Base-by-base conservation (phyloP, 2,329 filamentous ascomycete genomes). In the Microcyclospora tardicrescens region DNA sequence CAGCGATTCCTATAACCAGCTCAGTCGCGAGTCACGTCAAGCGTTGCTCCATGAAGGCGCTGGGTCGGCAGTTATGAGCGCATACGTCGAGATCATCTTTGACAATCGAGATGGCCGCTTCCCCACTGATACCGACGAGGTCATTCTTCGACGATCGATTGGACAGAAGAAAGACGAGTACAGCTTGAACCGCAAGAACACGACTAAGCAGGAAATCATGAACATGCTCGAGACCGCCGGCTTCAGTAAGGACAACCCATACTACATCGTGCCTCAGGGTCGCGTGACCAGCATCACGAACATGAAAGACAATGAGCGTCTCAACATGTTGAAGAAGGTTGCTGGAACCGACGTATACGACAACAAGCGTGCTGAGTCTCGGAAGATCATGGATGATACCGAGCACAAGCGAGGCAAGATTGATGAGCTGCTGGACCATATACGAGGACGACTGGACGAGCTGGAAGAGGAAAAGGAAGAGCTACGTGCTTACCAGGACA, bases 61-160 rank as follows among this genome's bases (percentile, higher is more conserved):
- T 3, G 93, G 91, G 28, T 94, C 89, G 3, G 91, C 91, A 12
- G 89, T 98, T 54, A 94, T 95, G 84, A 94, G 87, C 35, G 93
- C 91, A n/a, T 98, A 96, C 54, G 93, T 98, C 43, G 91, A 98
- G 64, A 84, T 98, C 54, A 93, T 95, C 49, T 98, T 98, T 62
- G 91, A 98, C 71, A 98, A 98, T 59, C 84, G 76, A 53, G 89
- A 98, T 59, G 85, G 93, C 52, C 84, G 91, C 52, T 96, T 98
- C 56, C 86, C 86, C 28, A 95, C 86, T 9, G 84, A 84, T 50
- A 91, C 85, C 57, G 81, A 86, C 43, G 89, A 98, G 60, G 77
- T 96, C 35, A 79, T 91, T 32, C 68, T 98, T 42, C 82, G 93
- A 45, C 82, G 91, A 33, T 96, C 91, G 0, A 98, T 98, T 60